phyloP scores from a whole-genome alignment of 768 basidiomycete genomes.

The Leccinum olivaceopallidum region DNA sequence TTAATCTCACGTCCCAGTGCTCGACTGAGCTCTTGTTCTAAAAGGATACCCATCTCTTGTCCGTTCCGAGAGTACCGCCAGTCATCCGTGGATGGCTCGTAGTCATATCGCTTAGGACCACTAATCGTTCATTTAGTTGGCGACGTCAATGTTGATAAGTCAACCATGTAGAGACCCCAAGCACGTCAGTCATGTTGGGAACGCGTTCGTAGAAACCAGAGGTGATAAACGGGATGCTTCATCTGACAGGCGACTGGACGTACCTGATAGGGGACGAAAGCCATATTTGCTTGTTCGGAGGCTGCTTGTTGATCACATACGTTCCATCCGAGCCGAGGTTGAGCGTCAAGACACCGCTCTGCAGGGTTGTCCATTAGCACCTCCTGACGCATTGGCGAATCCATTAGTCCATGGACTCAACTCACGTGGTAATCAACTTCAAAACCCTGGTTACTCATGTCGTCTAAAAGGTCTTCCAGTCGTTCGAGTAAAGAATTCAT shows the following conservation, averaged over 20 bases:
- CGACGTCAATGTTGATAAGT: neutral
- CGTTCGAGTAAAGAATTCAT: conserved; percentile 78
- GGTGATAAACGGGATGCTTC: conserved; percentile 2
- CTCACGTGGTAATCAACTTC: conserved; percentile 91
- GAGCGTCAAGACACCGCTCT: conserved; percentile 93
- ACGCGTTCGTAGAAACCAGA: conserved; percentile 1
- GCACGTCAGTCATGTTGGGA: neutral
- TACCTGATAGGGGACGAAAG: conserved; percentile 87
- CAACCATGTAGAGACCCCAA: conserved; percentile 1
- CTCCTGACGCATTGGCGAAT: neutral
- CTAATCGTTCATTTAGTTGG: conserved; percentile 40
- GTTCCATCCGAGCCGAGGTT: conserved; percentile 74
- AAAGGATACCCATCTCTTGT: conserved; percentile 54
- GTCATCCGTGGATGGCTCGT: conserved; percentile 47
- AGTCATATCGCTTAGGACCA: conserved; percentile 93
- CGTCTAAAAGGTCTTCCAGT: conserved; percentile 73
- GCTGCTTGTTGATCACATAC: conserved; percentile 97
- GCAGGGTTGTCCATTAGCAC: conserved; percentile 17
- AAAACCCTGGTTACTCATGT: conserved; percentile 49
- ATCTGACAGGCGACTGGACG: conserved; percentile 16
- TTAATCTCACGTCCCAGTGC: conserved; percentile 38
- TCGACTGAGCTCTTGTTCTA: conserved; percentile 67
- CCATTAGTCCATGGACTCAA: conserved; percentile 5
- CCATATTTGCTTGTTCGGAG: conserved; percentile 98
- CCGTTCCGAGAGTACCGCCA: conserved; percentile 83